These are phyloP conservation scores for Fusarium sp. DNA, from an alignment of 2,329 filamentous ascomycete species.

Conservation along the genomic window DNA sequence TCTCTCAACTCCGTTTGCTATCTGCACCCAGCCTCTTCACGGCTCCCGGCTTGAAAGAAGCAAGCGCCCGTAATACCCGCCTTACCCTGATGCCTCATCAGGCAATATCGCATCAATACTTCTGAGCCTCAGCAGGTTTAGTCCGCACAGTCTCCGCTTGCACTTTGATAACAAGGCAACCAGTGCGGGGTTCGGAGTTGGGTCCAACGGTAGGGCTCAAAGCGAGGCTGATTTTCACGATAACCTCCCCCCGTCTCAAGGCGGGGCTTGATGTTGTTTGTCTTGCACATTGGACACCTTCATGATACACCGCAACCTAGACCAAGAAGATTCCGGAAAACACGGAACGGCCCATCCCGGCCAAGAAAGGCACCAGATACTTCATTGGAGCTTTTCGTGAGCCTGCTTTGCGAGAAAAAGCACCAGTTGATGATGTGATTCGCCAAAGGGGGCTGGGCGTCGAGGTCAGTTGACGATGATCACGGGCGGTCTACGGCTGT, in stretches of 20 bases:
- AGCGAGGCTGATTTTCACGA: constrained; percentile 28
- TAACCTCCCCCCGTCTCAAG: constrained; percentile 1
- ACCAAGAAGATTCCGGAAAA: constrained; percentile 13
- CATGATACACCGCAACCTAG: neutral
- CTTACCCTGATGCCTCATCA: neutral
- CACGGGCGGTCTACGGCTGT: constrained; percentile 15
- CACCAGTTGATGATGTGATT: constrained; percentile 24
- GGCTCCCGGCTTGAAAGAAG: neutral
- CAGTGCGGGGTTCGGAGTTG: neutral
- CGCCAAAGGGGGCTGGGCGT: constrained; percentile 11
- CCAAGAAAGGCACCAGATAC: constrained; percentile 8
- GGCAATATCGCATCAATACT: neutral
- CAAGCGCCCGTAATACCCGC: neutral
- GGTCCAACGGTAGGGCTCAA: constrained; percentile 12
- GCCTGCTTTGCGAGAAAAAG: neutral
- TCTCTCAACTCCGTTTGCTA: neutral
- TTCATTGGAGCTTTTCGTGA: constrained; percentile 1
- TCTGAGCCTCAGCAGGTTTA: neutral
- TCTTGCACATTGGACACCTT: neutral
- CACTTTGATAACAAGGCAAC: constrained; percentile 4
- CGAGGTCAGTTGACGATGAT: constrained; percentile 34
- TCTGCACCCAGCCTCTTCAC: constrained; percentile 4
- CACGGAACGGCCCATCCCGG: constrained; percentile 38
- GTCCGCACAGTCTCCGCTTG: neutral
- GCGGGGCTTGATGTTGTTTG: neutral